Evolutionary conservation across 257 asterid genomes (phyloP), one percentile per base, ranked within the genome.

Genomic region (Solanum piurae): DNA sequence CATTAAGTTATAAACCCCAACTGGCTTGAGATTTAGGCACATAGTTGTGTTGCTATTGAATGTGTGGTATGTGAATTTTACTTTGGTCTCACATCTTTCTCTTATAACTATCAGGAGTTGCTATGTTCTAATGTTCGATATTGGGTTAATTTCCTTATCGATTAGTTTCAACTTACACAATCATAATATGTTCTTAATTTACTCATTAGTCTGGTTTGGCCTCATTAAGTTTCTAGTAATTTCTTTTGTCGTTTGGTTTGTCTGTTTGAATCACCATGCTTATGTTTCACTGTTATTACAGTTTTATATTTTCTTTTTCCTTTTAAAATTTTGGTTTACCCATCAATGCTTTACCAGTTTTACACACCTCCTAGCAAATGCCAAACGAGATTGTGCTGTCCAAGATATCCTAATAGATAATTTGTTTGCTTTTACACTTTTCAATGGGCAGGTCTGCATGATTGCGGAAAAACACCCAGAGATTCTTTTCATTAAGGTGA

Each of bases 401-500:
- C 85, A 25, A 79, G 36, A 44, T 44, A 14, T 44, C 62, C n/a
- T 40, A 7, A 79, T 44, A 27, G 16, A 40, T 13, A 25, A 79
- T 14, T 74, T n/a, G 82, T 25, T 77, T 75, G 5, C 29, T 87
- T 52, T 21, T 64, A 4, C 82, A 44, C 58, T 77, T 20, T 64
- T 34, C 25, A 46, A 69, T 91, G 44, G 80, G 86, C 91, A 95
- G 98, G 76, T 94, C 66, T 94, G 98, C 93, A 93, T 86, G 91
- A 89, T 90, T 82, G 95, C 98, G 13, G 90, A 89, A 52, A 91
- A 92, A 69, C 92, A 93, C 88, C 95, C 96, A 16, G 98, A 95
- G 40, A 93, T 95, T 25, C 23, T 92, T 69, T 95, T 95, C 85
- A 91, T 95, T 36, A 94, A 95, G 89, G 95, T 95, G 87, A 93